Evolutionary conservation across 345 rosid genomes (phyloP), one percentile per base, ranked within the genome.

Genomic region (Moricandia moricandioides): DNA sequence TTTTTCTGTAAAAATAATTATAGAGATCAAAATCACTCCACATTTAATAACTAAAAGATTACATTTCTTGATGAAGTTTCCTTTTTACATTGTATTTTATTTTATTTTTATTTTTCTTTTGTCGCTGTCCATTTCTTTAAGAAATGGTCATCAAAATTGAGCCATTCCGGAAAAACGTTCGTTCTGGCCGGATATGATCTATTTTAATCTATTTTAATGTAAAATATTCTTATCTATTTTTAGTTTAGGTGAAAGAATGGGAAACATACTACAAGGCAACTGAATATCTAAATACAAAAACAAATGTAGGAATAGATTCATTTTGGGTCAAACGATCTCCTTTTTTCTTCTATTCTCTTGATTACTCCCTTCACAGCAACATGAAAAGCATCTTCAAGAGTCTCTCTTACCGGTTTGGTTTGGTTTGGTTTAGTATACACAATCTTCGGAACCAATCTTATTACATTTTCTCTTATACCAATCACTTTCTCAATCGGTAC

Each of bases 371-470:
- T 75, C 13, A 89, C 59, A 9, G 94, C 87, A 14, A 86, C 16
- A 63, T 83, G 81, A 58, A 87, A 79, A 43, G 91, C 86, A 82
- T 87, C 94, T 43, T 82, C 87, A 34, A 78, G 14, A 5, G n/a
- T 45, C 21, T 69, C 72, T 21, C 7, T 16, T 21, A 5, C 79
- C 18, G 65, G 61, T 68, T 73, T 58, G 1, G 62, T 1, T 52
- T 39, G 71, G 73, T 69, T 66, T 4, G 84, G 79, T 70, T 83
- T 73, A 13, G 81, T 80, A 49, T 86, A 87, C 24, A 84, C 71
- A 55, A 87, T 71, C 73, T 75, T 87, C 0, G 91, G 94, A 54
- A 89, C 70, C 73, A 86, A 58, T 55, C 39, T 34, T 47, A 87
- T 64, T 0, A 86, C 85, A 71, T 79, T 84, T 58, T 80, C 83